Evolutionary conservation across 441 rosid genomes (phyloP), one percentile per base, ranked within the genome.

Genomic region (Gossypium armourianum): DNA sequence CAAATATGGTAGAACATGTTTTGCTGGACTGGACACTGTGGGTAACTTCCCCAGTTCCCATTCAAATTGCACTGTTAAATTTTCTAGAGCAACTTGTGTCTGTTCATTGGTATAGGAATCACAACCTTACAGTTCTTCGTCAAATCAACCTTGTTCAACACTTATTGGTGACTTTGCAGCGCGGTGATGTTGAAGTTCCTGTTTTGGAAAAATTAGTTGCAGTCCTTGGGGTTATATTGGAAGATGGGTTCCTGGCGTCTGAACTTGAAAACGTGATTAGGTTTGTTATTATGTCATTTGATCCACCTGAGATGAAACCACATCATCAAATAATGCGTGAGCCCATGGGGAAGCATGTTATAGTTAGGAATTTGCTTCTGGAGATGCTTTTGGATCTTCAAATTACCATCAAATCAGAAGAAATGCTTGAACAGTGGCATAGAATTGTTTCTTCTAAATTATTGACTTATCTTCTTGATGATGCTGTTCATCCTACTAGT

Each of bases 331-430:
- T 88, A 61, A 77, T 77, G 85, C 86, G 97, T 36, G 98, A 96
- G 78, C 79, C 87, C 29, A 91, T 93, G 98, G 99, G 99, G 59
- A 96, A 96, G 80, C 99, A 93, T 78, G 93, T 96, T 59, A 96
- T 96, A 58, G 99, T 93, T 56, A 90, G 99, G 83, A 96, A 96
- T 79, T 90, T 96, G 98, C 87, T 93, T 74, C 82, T 96, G 72
- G 99, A 96, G 88, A 90, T 91, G 99, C 97, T 96, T 75, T 91
- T 93, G 72, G 99, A 96, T 86, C 88, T 96, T 75, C 99, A 87
- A 84, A 97, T 91, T 68, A 96, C 99, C 54, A 96, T 96, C 75
- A 91, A 81, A 81, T 84, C 96, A n/a, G 99, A 93, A 69, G 99
- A 96, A 78, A 82, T 90, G 88, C 89, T 93, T 76, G 99, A 96